A percentile compares a stretch with the other conserved stretches of the same genome.
Evolutionary conservation across 257 asterid species (phyloP).

Genomic region (Scutellaria barbata): DNA sequence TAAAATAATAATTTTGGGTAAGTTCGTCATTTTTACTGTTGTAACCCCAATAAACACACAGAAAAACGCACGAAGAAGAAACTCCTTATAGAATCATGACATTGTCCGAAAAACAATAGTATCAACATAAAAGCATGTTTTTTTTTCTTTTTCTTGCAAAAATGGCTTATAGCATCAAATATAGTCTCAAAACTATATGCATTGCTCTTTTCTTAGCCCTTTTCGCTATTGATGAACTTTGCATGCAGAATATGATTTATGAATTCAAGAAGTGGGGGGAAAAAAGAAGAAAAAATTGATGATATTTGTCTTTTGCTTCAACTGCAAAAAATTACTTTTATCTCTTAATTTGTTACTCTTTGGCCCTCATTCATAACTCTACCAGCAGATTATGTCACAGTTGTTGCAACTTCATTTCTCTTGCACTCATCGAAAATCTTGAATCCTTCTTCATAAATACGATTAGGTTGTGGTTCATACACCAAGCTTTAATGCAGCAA

Average conservation of each 20-base stretch:
- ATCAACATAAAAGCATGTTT: no score
- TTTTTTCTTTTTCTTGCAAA: no score
- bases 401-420: conserved; percentile 16
- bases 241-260: no score
- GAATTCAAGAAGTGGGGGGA: not conserved
- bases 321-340: not conserved
- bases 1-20: no score
- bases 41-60: no score
- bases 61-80: no score
- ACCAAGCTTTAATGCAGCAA: not conserved
- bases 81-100: no score
- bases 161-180: not conserved
- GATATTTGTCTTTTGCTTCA: not conserved
- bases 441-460: not conserved
- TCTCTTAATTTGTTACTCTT: not conserved
- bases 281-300: not conserved
- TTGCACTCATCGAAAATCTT: not conserved
- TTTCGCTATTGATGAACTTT: no score
- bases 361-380: not conserved
- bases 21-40: no score
- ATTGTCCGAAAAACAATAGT: no score
- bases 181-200: not conserved
- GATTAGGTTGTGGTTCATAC: not conserved
- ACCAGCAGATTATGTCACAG: conserved; percentile 25
- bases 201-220: not conserved